Conservation (phyloP, 2,329 filamentous ascomycete species). For the Beauveria brongniartii region DNA sequence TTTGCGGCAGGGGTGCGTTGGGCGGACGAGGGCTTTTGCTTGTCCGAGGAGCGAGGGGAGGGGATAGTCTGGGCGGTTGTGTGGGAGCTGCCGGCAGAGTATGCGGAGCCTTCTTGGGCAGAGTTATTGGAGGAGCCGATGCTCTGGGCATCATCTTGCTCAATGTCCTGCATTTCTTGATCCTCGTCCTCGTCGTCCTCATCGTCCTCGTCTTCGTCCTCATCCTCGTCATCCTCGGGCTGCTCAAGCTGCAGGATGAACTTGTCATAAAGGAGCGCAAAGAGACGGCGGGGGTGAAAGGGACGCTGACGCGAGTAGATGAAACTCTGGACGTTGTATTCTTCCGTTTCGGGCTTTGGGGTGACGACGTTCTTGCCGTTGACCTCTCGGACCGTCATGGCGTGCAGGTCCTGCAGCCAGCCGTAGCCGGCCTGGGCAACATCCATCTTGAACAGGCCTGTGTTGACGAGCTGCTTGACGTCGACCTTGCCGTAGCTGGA, state of each 20-base stretch:
- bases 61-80: constrained; percentile 13
- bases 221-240: constrained; percentile 26
- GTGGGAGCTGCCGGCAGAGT: constrained; percentile 4
- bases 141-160: constrained; percentile 18
- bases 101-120: neutral
- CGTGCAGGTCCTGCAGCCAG: constrained; percentile 63
- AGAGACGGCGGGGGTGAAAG: constrained; percentile 41
- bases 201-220: constrained; percentile 24
- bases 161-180: constrained; percentile 16
- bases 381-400: constrained; percentile 53
- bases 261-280: constrained; percentile 37
- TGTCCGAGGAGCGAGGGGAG: constrained; percentile 6
- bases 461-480: constrained; percentile 56
- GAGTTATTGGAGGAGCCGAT: constrained; percentile 15
- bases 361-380: constrained; percentile 45
- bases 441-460: constrained; percentile 55
- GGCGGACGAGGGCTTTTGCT: neutral
- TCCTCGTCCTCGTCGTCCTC: constrained; percentile 24
- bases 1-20: constrained; percentile 11
- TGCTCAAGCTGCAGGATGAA: constrained; percentile 43
- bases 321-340: constrained; percentile 65
- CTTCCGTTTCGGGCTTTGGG: constrained; percentile 63
- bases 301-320: constrained; percentile 56
- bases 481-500: constrained; percentile 51
- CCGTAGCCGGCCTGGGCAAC: constrained; percentile 57